phyloP scores from a whole-genome alignment of 1,284 basidiomycete genomes.

The Microbotryum lychnidis-dioicae region DNA sequence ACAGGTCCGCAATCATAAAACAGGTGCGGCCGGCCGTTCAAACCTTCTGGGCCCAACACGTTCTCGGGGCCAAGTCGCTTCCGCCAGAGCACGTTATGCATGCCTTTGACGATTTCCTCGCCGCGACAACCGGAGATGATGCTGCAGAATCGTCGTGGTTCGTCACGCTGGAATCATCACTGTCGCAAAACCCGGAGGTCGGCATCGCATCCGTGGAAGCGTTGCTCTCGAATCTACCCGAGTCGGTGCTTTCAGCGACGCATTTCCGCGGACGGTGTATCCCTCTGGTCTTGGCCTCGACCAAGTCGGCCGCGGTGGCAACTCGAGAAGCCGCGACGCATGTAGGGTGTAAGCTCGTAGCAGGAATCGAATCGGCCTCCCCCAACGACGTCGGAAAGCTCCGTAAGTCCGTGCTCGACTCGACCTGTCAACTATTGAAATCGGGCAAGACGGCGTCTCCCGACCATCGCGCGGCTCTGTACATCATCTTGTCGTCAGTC shows the following conservation, averaged over 20 bases:
- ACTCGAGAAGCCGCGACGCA: conserved; percentile 55
- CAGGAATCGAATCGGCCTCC: conserved; percentile 33
- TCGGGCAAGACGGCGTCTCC: conserved; percentile 73
- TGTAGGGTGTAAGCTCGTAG: conserved; percentile 49
- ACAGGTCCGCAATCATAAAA: too few relatives aligned
- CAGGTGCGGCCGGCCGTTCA: too few relatives aligned
- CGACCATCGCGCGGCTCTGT: conserved; percentile 74
- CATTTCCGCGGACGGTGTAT: conserved; percentile 53
- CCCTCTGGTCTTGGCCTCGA: conserved; percentile 55
- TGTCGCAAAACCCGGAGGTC: conserved; percentile 64
- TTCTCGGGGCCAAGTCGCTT: conserved; percentile 27
- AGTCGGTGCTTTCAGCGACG: conserved; percentile 19
- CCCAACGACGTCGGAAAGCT: conserved; percentile 16
- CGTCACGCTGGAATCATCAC: conserved; percentile 61
- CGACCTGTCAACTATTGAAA: conserved; percentile 64
- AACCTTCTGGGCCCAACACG: background rate
- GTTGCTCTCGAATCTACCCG: background rate
- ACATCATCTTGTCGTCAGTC: conserved; percentile 61
- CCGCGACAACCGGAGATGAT: conserved; percentile 46
- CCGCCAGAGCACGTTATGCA: conserved; percentile 29
- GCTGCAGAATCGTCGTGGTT: conserved; percentile 51
- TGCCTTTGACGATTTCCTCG: conserved; percentile 51
- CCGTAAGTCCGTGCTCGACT: conserved; percentile 47
- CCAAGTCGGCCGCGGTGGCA: conserved; percentile 66
- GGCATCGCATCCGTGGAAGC: conserved; percentile 43